Conservation (phyloP, 768 basidiomycete species). For the Phylloporus arenicola region DNA sequence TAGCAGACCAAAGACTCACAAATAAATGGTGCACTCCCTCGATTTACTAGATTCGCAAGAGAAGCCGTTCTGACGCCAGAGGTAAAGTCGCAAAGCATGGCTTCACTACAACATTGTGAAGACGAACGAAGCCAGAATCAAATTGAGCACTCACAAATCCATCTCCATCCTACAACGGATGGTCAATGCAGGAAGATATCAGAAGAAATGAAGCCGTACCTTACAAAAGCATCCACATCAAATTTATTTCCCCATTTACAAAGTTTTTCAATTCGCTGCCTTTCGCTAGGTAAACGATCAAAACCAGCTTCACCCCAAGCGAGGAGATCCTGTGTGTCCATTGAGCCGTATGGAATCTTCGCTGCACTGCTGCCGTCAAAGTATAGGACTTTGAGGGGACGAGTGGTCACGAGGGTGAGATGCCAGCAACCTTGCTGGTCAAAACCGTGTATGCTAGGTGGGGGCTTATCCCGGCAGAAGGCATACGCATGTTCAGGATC, state of each 20-base stretch:
- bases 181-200: neutral
- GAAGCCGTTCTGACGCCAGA: neutral
- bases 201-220: neutral
- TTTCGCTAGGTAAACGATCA: neutral
- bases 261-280: neutral
- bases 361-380: neutral
- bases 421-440: neutral
- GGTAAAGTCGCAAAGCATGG: neutral
- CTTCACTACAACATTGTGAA: neutral
- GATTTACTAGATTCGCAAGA: neutral
- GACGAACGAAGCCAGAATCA: neutral
- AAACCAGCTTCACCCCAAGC: neutral
- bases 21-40: neutral
- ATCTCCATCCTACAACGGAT: neutral
- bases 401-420: neutral
- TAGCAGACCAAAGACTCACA: neutral
- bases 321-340: neutral
- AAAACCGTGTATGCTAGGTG: neutral
- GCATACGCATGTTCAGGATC: neutral
- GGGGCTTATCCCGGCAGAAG: neutral
- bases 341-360: neutral
- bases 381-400: neutral
- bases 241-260: neutral
- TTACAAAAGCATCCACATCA: neutral
- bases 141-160: neutral